These are phyloP conservation scores for Myxozyma neotropica DNA, from an alignment of 805 yeast genomes.

Conservation along the genomic window DNA sequence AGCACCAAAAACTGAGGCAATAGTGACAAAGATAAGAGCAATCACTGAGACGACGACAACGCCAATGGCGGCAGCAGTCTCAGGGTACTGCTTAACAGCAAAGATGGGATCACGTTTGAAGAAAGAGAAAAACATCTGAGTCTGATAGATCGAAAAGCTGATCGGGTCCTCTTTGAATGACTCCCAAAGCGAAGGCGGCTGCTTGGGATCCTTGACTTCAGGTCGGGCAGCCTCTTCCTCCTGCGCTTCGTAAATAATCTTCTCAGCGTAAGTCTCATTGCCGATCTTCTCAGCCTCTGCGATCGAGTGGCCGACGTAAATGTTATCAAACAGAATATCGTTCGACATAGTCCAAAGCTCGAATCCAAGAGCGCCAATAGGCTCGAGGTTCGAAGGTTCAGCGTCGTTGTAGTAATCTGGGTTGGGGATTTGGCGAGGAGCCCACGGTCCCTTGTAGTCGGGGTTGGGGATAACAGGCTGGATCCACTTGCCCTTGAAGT, in stretches of 20 bases:
- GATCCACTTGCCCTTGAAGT: slow-evolving; percentile 76
- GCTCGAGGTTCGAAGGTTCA: slow-evolving; percentile 61
- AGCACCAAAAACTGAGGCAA: slow-evolving; percentile 32
- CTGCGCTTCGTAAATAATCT: slow-evolving; percentile 41
- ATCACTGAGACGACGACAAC: slow-evolving; percentile 35
- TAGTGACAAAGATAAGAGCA: slow-evolving; percentile 38
- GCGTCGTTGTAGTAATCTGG: slow-evolving; percentile 67
- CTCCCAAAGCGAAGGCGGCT: slow-evolving; percentile 33
- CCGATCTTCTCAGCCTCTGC: slow-evolving; percentile 83
- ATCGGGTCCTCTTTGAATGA: slow-evolving; percentile 43
- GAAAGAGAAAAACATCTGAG: slow-evolving; percentile 39
- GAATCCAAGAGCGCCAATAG: slow-evolving; percentile 80
- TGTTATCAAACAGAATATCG: slow-evolving; percentile 75
- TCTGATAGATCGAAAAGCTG: slow-evolving; percentile 38
- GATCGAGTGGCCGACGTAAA: slow-evolving; percentile 83
- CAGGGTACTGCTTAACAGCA: slow-evolving; percentile 45
- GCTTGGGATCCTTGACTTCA: slow-evolving; percentile 11
- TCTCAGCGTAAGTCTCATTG: slow-evolving; percentile 63
- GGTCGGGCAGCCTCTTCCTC: slow-evolving; percentile 31
- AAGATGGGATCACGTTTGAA: slow-evolving; percentile 40
- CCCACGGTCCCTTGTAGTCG: slow-evolving; percentile 76
- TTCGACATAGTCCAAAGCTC: slow-evolving; percentile 87
- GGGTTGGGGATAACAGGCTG: slow-evolving; percentile 75
- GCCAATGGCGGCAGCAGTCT: slow-evolving; percentile 40
- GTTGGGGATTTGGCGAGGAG: slow-evolving; percentile 64